Percentiles rank a stretch among this genome's conserved stretches.
These are phyloP conservation scores for Penicillium polonicum DNA, from an alignment of 2,329 filamentous ascomycete genomes.

Conservation along the genomic window DNA sequence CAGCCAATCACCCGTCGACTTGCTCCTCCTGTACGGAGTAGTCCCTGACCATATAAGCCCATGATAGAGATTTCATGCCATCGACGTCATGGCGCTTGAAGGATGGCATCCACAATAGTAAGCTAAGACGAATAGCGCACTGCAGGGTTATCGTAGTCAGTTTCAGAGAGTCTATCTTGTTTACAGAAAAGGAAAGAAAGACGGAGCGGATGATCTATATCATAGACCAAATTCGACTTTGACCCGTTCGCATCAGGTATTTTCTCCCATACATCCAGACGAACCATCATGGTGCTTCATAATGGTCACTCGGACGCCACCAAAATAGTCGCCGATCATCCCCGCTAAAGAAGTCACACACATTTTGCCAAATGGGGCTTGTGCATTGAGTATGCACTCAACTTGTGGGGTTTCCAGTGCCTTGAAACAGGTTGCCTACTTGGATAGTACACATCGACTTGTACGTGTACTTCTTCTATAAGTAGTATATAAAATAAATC, in stretches of 20 bases:
- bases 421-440: background rate
- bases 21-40: background rate
- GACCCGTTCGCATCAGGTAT: background rate
- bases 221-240: background rate
- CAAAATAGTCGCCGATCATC: background rate
- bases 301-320: slow-evolving; percentile 1
- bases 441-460: background rate
- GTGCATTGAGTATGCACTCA: background rate
- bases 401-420: background rate
- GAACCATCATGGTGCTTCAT: slow-evolving; percentile 4
- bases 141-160: background rate
- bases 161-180: background rate
- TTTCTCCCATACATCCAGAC: background rate
- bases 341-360: background rate
- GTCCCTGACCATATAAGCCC: background rate
- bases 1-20: background rate
- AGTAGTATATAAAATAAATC: background rate
- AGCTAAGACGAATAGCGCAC: slow-evolving; percentile 2
- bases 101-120: slow-evolving; percentile 1
- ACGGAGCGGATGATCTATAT: background rate
- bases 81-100: slow-evolving; percentile 9
- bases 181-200: background rate
- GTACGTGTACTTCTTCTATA: background rate
- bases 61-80: background rate
- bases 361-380: background rate